These are phyloP conservation scores for Talaromyces sp. DNA, from an alignment of 2,329 filamentous ascomycete genomes.

Conservation along the genomic window DNA sequence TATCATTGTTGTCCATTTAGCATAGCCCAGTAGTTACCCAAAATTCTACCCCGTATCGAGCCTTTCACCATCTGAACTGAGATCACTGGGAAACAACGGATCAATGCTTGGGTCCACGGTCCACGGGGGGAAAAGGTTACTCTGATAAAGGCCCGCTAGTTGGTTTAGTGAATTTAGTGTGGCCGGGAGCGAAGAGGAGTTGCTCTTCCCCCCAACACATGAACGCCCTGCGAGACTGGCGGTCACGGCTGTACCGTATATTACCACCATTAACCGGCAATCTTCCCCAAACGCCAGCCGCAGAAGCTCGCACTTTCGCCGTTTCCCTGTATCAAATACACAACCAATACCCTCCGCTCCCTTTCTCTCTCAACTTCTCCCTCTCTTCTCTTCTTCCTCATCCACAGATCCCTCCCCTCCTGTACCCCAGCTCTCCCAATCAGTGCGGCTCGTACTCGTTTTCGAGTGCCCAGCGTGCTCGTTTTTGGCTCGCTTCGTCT, in stretches of 20 bases:
- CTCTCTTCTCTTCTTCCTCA: constrained; percentile 22
- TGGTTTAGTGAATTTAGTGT: constrained; percentile 1
- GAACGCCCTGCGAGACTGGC: neutral
- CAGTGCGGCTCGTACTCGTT: constrained; percentile 37
- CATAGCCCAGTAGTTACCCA: too few species aligned
- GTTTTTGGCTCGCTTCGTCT: constrained; percentile 12
- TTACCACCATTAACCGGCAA: constrained; percentile 15
- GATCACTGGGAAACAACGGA: too few species aligned
- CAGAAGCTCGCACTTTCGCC: neutral
- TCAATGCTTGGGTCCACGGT: too few species aligned
- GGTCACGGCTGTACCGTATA: constrained; percentile 1
- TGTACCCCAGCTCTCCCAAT: constrained; percentile 23
- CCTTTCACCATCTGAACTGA: too few species aligned
- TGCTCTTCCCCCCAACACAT: constrained; percentile 4
- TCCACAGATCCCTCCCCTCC: constrained; percentile 27
- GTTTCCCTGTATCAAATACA: constrained; percentile 23
- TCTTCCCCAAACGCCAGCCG: neutral
- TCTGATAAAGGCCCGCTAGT: constrained; percentile 1
- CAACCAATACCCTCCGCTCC: constrained; percentile 25
- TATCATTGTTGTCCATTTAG: neutral
- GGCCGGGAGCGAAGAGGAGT: neutral
- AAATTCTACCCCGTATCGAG: too few species aligned
- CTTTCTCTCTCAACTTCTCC: constrained; percentile 24
- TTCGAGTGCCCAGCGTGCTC: constrained; percentile 26
- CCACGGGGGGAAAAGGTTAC: neutral